Evolutionary conservation across 495 filamentous ascomycete species (phyloP).

Genomic region (Durotheca rogersii): DNA sequence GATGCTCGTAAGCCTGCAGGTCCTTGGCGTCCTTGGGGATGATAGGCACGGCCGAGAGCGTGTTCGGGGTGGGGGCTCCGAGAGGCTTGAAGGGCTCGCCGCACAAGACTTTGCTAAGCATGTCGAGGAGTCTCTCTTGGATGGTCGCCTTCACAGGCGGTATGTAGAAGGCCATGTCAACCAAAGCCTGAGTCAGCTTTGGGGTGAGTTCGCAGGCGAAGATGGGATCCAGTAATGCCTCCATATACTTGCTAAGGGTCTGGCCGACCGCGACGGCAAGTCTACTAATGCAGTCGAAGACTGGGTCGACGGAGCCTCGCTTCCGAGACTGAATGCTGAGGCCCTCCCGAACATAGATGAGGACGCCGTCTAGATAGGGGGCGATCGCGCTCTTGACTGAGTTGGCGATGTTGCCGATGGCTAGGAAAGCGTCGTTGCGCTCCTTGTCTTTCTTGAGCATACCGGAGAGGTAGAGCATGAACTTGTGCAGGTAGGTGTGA

Average conservation of each 20-base stretch:
- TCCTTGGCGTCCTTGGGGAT: conserved; percentile 86
- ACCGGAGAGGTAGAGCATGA: conserved; percentile 92
- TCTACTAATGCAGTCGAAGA: conserved; percentile 98
- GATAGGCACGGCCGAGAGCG: conserved; percentile 69
- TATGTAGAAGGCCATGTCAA: conserved; percentile 98
- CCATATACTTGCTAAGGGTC: conserved; percentile 96
- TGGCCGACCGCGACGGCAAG: conserved; percentile 92
- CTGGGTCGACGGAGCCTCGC: conserved; percentile 79
- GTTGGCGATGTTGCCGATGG: conserved; percentile 94
- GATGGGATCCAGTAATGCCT: conserved; percentile 90
- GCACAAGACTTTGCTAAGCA: conserved; percentile 90
- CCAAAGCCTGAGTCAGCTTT: conserved; percentile 88
- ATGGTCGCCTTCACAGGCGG: conserved; percentile 89
- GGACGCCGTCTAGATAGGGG: conserved; percentile 91
- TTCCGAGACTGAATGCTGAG: conserved; percentile 76
- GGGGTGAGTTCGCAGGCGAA: conserved; percentile 93
- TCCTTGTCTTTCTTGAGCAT: conserved; percentile 97
- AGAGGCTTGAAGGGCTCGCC: conserved; percentile 88
- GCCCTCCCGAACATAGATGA: conserved; percentile 88
- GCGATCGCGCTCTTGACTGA: conserved; percentile 88
- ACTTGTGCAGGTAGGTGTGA: conserved; percentile 79
- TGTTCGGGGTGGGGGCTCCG: conserved; percentile 70
- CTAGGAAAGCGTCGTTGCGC: conserved; percentile 86
- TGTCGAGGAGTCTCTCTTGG: conserved; percentile 89
- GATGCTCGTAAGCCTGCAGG: conserved; percentile 65